Percentiles rank a stretch among this genome's conserved stretches.
Conservation (phyloP, 768 basidiomycete species). For the Kwoniella sp. region DNA sequence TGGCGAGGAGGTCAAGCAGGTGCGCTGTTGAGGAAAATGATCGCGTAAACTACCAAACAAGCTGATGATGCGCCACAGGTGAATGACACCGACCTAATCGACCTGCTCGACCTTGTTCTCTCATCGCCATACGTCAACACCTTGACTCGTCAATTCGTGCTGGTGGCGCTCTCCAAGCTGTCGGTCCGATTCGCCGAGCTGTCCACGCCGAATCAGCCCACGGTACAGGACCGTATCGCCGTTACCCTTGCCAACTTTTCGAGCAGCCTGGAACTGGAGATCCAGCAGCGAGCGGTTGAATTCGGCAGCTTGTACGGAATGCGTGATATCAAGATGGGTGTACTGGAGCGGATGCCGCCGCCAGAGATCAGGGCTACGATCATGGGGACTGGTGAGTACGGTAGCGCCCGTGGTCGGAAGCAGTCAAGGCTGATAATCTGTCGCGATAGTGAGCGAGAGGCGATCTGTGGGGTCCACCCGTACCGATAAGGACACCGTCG, state of each 20-base stretch:
- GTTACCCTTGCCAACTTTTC: constrained; percentile 75
- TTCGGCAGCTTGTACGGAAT: constrained; percentile 71
- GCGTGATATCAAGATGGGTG: constrained; percentile 58
- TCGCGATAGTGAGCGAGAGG: constrained; percentile 75
- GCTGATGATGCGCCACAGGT: too few relatives aligned
- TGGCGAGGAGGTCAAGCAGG: constrained; percentile 63
- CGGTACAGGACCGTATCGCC: constrained; percentile 66
- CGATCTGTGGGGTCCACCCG: constrained; percentile 90
- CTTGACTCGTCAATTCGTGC: constrained; percentile 84
- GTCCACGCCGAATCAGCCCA: constrained; percentile 16
- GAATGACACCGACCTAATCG: constrained; percentile 74
- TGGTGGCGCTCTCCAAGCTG: constrained; percentile 84
- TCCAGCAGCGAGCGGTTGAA: constrained; percentile 94
- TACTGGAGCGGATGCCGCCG: constrained; percentile 97
- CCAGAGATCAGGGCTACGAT: constrained; percentile 97
- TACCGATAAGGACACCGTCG: constrained; percentile 63
- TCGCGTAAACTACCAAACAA: background rate
- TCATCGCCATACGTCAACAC: constrained; percentile 92
- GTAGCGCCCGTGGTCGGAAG: constrained; percentile 30
- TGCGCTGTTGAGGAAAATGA: constrained; percentile 52
- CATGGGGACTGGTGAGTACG: constrained; percentile 77
- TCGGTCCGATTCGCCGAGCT: constrained; percentile 65
- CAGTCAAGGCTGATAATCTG: background rate
- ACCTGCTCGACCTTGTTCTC: constrained; percentile 77
- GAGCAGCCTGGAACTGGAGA: constrained; percentile 83